Conservation (phyloP, 2,329 filamentous ascomycete genomes). For the Calonectria fujianensis region DNA sequence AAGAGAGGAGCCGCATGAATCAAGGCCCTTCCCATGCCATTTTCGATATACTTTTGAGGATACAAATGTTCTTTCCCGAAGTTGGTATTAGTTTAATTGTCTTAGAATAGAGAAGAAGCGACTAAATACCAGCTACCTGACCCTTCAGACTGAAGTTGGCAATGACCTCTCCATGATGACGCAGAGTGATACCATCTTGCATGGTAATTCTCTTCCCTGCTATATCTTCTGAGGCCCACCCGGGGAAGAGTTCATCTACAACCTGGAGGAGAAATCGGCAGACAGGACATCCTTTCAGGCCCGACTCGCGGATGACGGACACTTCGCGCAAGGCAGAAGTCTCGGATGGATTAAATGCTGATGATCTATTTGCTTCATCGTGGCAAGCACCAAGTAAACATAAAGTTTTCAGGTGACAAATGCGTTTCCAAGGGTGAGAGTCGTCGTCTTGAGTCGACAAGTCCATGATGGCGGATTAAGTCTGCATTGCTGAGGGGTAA, state of each 20-base stretch:
- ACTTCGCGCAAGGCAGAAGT: constrained; percentile 7
- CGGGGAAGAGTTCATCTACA: constrained; percentile 17
- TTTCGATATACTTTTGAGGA: not conserved
- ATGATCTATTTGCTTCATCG: not conserved
- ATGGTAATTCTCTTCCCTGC: constrained; percentile 1
- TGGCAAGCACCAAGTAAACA: not conserved
- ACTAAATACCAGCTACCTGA: not conserved
- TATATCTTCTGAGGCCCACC: constrained; percentile 3
- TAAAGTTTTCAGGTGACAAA: not conserved
- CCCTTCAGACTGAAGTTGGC: constrained; percentile 4
- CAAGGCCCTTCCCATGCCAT: constrained; percentile 2
- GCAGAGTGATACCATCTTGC: not conserved
- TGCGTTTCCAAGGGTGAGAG: not conserved
- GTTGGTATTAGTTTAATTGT: not conserved
- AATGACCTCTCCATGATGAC: not conserved
- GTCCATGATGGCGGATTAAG: constrained; percentile 1
- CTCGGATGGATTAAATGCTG: not conserved
- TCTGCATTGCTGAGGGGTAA: constrained; percentile 55
- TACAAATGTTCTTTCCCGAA: constrained; percentile 1
- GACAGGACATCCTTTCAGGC: constrained; percentile 9
- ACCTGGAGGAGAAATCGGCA: constrained; percentile 19
- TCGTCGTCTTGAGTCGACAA: not conserved
- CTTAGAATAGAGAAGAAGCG: not conserved
- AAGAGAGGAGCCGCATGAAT: not conserved
- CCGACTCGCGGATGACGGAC: constrained; percentile 5